Evolutionary conservation across 2,329 filamentous ascomycete genomes (phyloP).

Genomic region (Didymella pinodella): DNA sequence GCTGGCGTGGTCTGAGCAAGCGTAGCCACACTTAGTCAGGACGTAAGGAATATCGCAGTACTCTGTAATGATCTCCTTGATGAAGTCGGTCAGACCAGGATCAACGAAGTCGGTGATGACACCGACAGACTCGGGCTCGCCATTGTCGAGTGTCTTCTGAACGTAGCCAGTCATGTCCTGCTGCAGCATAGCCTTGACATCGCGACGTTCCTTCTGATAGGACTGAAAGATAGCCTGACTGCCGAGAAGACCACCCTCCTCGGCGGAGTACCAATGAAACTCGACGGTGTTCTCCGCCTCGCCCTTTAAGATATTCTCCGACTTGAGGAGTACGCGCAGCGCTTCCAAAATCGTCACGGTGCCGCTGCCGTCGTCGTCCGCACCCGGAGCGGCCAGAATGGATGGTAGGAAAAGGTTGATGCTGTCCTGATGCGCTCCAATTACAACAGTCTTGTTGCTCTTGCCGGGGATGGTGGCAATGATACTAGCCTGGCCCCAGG

Average conservation of each 20-base stretch:
- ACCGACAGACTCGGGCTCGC: constrained; percentile 83
- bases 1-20: constrained; percentile 78
- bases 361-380: constrained; percentile 94
- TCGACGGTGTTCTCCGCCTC: constrained; percentile 86
- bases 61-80: constrained; percentile 84
- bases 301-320: constrained; percentile 73
- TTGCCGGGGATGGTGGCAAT: constrained; percentile 91
- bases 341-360: constrained; percentile 95
- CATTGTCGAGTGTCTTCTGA: constrained; percentile 81
- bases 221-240: constrained; percentile 87
- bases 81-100: constrained; percentile 80
- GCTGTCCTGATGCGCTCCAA: constrained; percentile 82
- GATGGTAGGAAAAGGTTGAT: constrained; percentile 92
- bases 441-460: constrained; percentile 82
- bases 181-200: constrained; percentile 96
- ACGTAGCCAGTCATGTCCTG: constrained; percentile 93
- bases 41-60: constrained; percentile 91
- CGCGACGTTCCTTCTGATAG: constrained; percentile 75
- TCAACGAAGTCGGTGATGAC: constrained; percentile 95
- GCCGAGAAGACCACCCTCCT: constrained; percentile 86
- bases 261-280: constrained; percentile 95
- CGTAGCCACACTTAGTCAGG: constrained; percentile 88
- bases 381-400: constrained; percentile 83
- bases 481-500: constrained; percentile 89
- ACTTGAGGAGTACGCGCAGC: constrained; percentile 78